Evolutionary conservation across 176 grass and related monocot species (phyloP).

Genomic region (Hsuehochloa calcarea): DNA sequence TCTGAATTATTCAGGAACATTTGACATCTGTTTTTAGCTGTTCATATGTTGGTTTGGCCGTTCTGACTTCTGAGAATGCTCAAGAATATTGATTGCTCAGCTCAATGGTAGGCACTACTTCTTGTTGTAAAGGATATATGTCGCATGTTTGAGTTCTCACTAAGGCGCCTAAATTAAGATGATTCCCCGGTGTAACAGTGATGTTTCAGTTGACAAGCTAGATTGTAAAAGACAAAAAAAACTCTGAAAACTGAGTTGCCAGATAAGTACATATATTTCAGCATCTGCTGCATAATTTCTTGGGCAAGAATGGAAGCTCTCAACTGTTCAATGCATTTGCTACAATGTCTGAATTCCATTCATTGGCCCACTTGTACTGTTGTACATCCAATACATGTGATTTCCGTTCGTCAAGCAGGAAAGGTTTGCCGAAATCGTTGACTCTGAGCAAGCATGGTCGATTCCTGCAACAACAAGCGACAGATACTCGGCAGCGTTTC

Average conservation of each 20-base stretch:
- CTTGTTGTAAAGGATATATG: background rate
- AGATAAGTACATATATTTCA: background rate
- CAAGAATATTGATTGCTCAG: background rate
- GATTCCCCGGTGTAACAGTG: background rate
- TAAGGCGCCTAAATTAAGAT: background rate
- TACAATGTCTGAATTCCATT: background rate
- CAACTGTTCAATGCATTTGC: background rate
- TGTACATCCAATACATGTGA: slow-evolving; percentile 27
- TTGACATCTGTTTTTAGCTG: slow-evolving; percentile 33
- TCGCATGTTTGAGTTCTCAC: background rate
- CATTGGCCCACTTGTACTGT: background rate
- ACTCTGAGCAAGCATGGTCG: slow-evolving; percentile 15
- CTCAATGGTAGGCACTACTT: background rate
- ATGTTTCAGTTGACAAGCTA: background rate
- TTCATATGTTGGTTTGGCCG: slow-evolving; percentile 20
- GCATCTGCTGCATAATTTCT: background rate
- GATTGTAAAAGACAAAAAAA: background rate
- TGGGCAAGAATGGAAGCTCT: background rate
- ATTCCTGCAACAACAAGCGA: slow-evolving; percentile 39
- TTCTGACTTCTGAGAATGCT: background rate
- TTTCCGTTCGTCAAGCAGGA: slow-evolving; percentile 32
- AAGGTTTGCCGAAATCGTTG: slow-evolving; percentile 49
- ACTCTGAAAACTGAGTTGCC: background rate
- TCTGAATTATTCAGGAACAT: slow-evolving; percentile 20
- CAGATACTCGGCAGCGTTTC: slow-evolving; percentile 26